A percentile compares a stretch with the other conserved stretches of the same genome.
Conservation (phyloP, 2,329 filamentous ascomycete genomes). For the Drechslerella coelobrocha region DNA sequence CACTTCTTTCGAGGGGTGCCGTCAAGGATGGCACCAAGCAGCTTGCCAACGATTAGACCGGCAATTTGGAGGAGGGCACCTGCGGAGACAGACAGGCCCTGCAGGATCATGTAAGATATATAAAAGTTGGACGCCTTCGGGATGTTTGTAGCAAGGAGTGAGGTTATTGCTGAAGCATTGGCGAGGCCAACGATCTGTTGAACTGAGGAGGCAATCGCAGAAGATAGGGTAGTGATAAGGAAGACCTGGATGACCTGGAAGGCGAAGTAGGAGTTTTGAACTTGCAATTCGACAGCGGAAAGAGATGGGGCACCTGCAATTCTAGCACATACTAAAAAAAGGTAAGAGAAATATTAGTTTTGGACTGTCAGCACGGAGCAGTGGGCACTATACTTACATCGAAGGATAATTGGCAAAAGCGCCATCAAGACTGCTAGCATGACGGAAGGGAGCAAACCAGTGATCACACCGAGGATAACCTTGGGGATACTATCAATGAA, state of each 20-base stretch:
- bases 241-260: constrained; percentile 94
- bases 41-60: constrained; percentile 75
- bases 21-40: constrained; percentile 77
- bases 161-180: constrained; percentile 68
- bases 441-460: constrained; percentile 81
- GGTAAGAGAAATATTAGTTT: constrained; percentile 44
- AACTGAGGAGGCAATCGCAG: constrained; percentile 74
- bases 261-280: constrained; percentile 88
- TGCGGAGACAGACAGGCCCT: constrained; percentile 81
- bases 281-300: constrained; percentile 82
- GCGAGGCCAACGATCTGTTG: constrained; percentile 67
- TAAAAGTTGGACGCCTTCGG: constrained; percentile 93
- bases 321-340: constrained; percentile 72
- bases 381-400: constrained; percentile 63
- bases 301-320: constrained; percentile 79
- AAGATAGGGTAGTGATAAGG: constrained; percentile 81
- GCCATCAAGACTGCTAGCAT: constrained; percentile 84
- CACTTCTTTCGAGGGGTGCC: constrained; percentile 82
- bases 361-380: constrained; percentile 44
- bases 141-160: constrained; percentile 73
- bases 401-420: constrained; percentile 80
- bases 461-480: constrained; percentile 79
- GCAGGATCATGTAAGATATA: constrained; percentile 90
- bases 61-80: constrained; percentile 75
- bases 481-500: constrained; percentile 77